phyloP scores from a whole-genome alignment of 2,329 filamentous ascomycete genomes.

The Monilinia laxa region DNA sequence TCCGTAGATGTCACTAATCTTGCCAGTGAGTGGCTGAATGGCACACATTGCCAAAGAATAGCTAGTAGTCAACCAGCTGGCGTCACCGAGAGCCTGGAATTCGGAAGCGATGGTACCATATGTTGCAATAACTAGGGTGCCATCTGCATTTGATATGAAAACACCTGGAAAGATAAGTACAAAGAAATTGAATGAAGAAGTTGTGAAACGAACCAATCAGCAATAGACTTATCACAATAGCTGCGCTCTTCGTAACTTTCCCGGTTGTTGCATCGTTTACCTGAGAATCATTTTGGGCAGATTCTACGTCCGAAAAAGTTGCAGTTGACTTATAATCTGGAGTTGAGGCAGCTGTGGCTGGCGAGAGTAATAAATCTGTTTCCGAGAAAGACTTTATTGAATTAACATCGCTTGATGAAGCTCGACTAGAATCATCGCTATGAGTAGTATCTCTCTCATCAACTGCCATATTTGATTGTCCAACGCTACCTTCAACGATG shows the following conservation, averaged over 20 bases:
- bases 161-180: constrained; percentile 47
- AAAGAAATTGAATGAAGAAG: neutral
- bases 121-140: constrained; percentile 64
- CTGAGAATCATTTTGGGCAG: constrained; percentile 4
- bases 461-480: constrained; percentile 4
- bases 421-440: constrained; percentile 4
- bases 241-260: constrained; percentile 1
- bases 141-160: constrained; percentile 65
- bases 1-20: constrained; percentile 69
- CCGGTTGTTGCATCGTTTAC: neutral
- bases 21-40: constrained; percentile 73
- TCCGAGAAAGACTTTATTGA: constrained; percentile 18
- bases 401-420: constrained; percentile 11
- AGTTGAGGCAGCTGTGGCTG: constrained; percentile 14
- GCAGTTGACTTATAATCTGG: constrained; percentile 24
- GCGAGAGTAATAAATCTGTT: constrained; percentile 21
- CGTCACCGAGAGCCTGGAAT: constrained; percentile 56
- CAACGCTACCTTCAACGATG: neutral
- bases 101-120: constrained; percentile 62
- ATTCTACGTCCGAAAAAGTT: constrained; percentile 11
- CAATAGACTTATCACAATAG: constrained; percentile 31
- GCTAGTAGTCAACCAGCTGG: constrained; percentile 56
- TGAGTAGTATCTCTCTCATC: constrained; percentile 13
- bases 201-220: constrained; percentile 28
- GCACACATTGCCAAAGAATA: constrained; percentile 74